Evolutionary conservation across 495 filamentous ascomycete genomes (phyloP).

Genomic region (Tuber umbilicatum): DNA sequence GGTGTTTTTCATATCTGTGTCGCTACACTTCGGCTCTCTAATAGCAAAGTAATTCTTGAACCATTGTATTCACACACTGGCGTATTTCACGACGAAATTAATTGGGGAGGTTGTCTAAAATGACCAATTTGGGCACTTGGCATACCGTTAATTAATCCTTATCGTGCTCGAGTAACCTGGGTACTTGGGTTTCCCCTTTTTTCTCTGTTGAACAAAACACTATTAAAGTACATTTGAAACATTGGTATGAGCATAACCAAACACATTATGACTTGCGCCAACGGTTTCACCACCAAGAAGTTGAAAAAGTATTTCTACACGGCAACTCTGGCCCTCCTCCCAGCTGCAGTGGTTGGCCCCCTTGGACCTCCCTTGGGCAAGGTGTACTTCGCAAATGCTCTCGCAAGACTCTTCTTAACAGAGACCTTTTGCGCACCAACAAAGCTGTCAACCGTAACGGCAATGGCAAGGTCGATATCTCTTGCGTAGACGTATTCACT

Average conservation of each 20-base stretch:
- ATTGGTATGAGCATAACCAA: not conserved
- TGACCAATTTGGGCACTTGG: not conserved
- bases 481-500: conserved; percentile 81
- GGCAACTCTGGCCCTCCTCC: conserved; percentile 17
- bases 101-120: not conserved
- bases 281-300: not conserved
- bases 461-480: conserved; percentile 96
- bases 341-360: conserved; percentile 19
- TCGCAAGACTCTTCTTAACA: conserved; percentile 92
- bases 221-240: not conserved
- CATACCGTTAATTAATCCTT: not conserved
- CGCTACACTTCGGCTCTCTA: not conserved
- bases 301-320: conserved; percentile 10
- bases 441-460: conserved; percentile 93
- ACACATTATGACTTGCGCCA: not conserved
- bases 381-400: conserved; percentile 95
- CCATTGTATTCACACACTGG: not conserved
- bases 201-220: not conserved
- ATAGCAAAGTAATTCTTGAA: conserved; percentile 8
- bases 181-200: not conserved
- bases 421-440: conserved; percentile 94
- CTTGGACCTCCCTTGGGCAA: conserved; percentile 40
- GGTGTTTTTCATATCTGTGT: conserved; percentile 18
- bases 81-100: not conserved
- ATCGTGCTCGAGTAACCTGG: not conserved